These are phyloP conservation scores for Vitis hybrid DNA, from an alignment of 177 flowering plant species.

Conservation along the genomic window DNA sequence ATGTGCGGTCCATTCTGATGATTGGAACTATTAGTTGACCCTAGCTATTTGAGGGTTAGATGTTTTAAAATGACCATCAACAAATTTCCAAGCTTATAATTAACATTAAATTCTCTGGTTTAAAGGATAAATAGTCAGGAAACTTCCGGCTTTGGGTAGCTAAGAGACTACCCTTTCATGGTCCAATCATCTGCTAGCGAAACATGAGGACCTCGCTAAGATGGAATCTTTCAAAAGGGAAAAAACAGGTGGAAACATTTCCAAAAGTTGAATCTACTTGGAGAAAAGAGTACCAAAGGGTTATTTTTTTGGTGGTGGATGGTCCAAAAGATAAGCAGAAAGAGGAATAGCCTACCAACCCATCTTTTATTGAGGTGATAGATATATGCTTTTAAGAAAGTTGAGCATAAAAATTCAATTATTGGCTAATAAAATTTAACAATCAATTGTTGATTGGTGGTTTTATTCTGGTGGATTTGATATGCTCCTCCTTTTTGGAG, in stretches of 20 bases:
- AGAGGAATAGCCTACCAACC: conserved; percentile 3
- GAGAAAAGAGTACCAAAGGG: not conserved
- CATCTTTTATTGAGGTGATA: not conserved
- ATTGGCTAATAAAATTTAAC: too few species aligned
- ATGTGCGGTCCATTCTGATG: conserved; percentile 10
- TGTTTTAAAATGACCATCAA: too few species aligned
- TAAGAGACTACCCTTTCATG: not conserved
- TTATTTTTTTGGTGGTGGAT: conserved; percentile 12
- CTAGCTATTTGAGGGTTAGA: not conserved
- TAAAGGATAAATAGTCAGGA: not conserved
- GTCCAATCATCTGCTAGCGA: not conserved
- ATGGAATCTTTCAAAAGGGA: conserved; percentile 13
- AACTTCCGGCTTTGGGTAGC: not conserved
- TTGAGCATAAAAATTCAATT: not conserved
- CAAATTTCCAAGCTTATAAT: not conserved
- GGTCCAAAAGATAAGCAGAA: conserved; percentile 29
- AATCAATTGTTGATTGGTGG: not conserved
- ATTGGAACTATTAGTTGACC: not conserved
- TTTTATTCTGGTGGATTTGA: not conserved
- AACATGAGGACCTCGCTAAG: conserved; percentile 6
- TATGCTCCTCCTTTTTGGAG: not conserved
- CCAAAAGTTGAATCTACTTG: conserved; percentile 12
- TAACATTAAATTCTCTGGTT: not conserved
- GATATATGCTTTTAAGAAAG: not conserved
- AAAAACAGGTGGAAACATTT: not conserved